Conservation (phyloP, 129 eudicot species). For the Escallonia herrerae region DNA sequence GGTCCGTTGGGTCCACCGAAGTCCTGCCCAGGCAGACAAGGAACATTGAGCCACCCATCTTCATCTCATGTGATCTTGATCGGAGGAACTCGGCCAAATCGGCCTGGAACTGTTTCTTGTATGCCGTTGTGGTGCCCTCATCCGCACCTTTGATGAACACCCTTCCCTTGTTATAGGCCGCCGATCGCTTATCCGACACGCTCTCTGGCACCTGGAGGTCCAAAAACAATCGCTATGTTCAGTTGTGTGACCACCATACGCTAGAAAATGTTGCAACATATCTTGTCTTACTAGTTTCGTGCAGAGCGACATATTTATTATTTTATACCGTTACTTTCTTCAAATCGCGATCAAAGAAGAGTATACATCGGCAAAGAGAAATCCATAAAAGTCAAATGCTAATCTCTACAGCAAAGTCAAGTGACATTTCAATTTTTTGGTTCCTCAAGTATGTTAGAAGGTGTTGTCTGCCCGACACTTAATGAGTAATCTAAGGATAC, state of each 20-base stretch:
- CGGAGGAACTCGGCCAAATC: conserved; percentile 57
- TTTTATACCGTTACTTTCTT: too few relatives aligned
- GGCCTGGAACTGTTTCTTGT: conserved; percentile 58
- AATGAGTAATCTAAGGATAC: too few relatives aligned
- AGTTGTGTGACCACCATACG: not conserved
- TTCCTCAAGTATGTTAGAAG: too few relatives aligned
- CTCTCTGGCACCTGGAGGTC: conserved; percentile 62
- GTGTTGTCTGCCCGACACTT: too few relatives aligned
- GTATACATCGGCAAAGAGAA: too few relatives aligned
- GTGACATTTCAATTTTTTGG: too few relatives aligned
- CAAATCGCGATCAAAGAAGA: too few relatives aligned
- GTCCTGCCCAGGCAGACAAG: conserved; percentile 78
- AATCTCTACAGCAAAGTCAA: too few relatives aligned
- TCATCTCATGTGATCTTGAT: conserved; percentile 67
- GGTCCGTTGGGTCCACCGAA: conserved; percentile 73
- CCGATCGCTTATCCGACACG: conserved; percentile 62
- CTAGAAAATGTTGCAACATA: too few relatives aligned
- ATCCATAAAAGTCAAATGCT: too few relatives aligned
- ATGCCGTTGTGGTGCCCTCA: conserved; percentile 49
- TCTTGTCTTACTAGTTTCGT: too few relatives aligned
- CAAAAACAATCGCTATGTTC: not conserved
- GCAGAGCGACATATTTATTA: too few relatives aligned
- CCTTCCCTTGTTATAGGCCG: conserved; percentile 66
- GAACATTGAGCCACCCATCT: conserved; percentile 86
- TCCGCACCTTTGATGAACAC: conserved; percentile 78